A percentile compares a stretch with the other conserved stretches of the same genome.
Evolutionary conservation across 345 rosid species (phyloP).

Genomic region (Anastatica hierochuntica): DNA sequence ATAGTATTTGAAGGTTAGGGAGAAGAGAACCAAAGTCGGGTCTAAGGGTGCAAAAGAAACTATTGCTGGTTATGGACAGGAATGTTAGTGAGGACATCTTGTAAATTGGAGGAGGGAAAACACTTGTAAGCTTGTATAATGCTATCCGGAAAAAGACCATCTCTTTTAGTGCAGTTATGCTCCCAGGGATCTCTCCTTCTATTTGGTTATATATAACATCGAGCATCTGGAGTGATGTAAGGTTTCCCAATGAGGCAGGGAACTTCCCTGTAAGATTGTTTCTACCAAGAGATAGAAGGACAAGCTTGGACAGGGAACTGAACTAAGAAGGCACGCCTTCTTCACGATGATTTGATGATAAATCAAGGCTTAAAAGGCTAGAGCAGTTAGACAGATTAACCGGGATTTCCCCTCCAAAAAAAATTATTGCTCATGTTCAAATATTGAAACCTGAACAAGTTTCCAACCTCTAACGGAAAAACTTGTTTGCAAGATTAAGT

Average conservation of each 20-base stretch:
- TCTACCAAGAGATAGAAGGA: slow-evolving; percentile 10
- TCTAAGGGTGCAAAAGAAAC: slow-evolving; percentile 12
- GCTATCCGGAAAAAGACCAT: slow-evolving; percentile 18
- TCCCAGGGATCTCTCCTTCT: slow-evolving; percentile 21
- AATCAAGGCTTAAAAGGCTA: slow-evolving; percentile 12
- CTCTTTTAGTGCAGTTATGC: slow-evolving; percentile 10
- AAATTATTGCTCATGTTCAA: slow-evolving; percentile 13
- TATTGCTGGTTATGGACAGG: slow-evolving; percentile 16
- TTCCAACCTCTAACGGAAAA: slow-evolving; percentile 4
- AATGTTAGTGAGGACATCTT: slow-evolving; percentile 9
- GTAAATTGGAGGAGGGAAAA: slow-evolving; percentile 18
- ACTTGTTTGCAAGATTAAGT: slow-evolving; percentile 15
- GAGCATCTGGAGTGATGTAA: slow-evolving; percentile 15
- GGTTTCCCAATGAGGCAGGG: slow-evolving; percentile 19
- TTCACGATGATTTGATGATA: slow-evolving; percentile 18
- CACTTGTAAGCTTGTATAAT: slow-evolving; percentile 10
- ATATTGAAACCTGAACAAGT: slow-evolving; percentile 16
- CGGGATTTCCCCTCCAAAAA: slow-evolving; percentile 15
- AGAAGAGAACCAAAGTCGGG: slow-evolving; percentile 16
- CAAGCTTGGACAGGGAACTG: slow-evolving; percentile 3
- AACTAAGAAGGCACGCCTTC: slow-evolving; percentile 11
- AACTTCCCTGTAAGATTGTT: slow-evolving; percentile 17
- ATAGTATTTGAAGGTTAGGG: slow-evolving; percentile 18
- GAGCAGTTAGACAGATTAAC: slow-evolving; percentile 11
- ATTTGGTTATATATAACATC: slow-evolving; percentile 12